Conservation (phyloP, 2,329 filamentous ascomycete species). For the Sarocladium strictum region DNA sequence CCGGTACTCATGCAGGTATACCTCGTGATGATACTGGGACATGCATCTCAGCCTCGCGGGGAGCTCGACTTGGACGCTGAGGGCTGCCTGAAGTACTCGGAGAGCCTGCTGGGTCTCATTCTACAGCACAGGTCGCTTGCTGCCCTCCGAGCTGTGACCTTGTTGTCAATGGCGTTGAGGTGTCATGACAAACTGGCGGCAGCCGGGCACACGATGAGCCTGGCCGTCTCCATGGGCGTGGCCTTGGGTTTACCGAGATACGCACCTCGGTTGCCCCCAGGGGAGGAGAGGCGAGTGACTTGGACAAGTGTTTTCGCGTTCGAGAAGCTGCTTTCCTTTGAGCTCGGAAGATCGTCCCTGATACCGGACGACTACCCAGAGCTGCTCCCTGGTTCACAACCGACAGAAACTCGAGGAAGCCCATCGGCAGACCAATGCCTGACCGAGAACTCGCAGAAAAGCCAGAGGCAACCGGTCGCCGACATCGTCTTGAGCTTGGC, state of each 20-base stretch:
- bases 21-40: not conserved
- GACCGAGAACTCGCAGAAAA: not conserved
- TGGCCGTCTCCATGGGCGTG: not conserved
- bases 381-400: not conserved
- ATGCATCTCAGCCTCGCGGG: not conserved
- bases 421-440: too few relatives aligned
- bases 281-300: not conserved
- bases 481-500: not conserved
- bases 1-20: not conserved
- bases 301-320: not conserved
- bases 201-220: not conserved
- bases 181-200: not conserved
- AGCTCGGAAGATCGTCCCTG: not conserved
- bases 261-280: not conserved
- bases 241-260: not conserved
- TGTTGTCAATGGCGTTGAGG: not conserved
- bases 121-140: not conserved
- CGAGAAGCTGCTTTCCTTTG: not conserved
- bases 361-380: not conserved
- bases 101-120: not conserved
- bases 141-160: not conserved
- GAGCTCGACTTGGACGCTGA: not conserved
- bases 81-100: not conserved
- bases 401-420: too few relatives aligned
- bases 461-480: not conserved